Percentiles rank a stretch among this genome's conserved stretches.
Evolutionary conservation across 2,329 filamentous ascomycete genomes (phyloP).

Genomic region (Venturia asperata): DNA sequence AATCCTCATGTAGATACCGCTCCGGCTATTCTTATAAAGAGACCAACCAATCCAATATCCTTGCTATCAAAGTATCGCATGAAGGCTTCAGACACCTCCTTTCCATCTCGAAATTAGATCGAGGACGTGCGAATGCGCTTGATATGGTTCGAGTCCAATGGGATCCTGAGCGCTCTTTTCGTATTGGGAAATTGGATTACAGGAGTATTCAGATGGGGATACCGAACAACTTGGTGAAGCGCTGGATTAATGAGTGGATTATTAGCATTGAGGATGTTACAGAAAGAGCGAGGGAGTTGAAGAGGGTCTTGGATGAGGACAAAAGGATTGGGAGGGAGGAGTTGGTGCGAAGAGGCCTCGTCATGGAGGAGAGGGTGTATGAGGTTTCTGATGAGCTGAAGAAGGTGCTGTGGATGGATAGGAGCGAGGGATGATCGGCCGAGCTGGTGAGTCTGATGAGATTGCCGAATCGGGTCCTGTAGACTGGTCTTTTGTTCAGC

Average conservation of each 20-base stretch:
- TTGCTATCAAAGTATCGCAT: constrained; percentile 51
- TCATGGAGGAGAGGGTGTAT: constrained; percentile 43
- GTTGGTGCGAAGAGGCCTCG: constrained; percentile 34
- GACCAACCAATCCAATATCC: constrained; percentile 46
- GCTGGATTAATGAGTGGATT: constrained; percentile 48
- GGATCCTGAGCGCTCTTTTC: constrained; percentile 45
- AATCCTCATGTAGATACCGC: constrained; percentile 39
- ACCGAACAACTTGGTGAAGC: constrained; percentile 38
- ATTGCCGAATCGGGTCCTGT: no score
- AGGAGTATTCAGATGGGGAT: constrained; percentile 58
- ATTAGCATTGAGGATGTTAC: constrained; percentile 53
- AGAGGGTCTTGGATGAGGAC: constrained; percentile 39
- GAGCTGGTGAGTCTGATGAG: no score
- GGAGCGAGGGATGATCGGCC: background rate
- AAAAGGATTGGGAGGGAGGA: constrained; percentile 31
- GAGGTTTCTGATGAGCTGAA: constrained; percentile 35
- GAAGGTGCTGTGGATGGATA: constrained; percentile 17
- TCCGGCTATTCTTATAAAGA: constrained; percentile 55
- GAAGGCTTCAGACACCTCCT: constrained; percentile 45
- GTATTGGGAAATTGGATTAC: constrained; percentile 41
- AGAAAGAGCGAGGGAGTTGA: constrained; percentile 44
- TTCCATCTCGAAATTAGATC: constrained; percentile 26
- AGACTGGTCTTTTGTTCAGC: no score
- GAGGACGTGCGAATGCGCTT: constrained; percentile 5
- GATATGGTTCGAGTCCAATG: constrained; percentile 12